phyloP scores from a whole-genome alignment of 2,329 filamentous ascomycete species.

The Aspergillus tubingensis region DNA sequence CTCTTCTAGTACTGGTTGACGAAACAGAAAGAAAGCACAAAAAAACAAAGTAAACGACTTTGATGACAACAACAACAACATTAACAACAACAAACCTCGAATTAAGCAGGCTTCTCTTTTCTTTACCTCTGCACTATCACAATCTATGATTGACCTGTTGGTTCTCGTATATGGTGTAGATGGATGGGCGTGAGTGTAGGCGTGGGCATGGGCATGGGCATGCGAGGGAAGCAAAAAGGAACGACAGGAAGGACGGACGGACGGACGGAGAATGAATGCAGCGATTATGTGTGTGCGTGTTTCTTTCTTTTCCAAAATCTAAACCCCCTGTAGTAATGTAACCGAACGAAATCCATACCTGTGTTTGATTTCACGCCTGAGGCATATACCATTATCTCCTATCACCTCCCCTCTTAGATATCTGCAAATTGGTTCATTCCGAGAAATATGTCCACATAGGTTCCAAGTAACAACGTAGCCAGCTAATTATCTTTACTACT shows the following conservation, averaged over 20 bases:
- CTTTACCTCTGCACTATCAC: not conserved
- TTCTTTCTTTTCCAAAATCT: too few species aligned
- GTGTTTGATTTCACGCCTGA: not conserved
- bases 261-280: not conserved
- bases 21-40: not conserved
- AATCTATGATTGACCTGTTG: not conserved
- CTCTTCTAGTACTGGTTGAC: not conserved
- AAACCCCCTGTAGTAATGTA: not conserved
- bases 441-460: too few species aligned
- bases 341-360: not conserved
- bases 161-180: not conserved
- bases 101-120: not conserved
- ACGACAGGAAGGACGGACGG: not conserved
- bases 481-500: too few species aligned
- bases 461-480: too few species aligned
- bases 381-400: too few species aligned
- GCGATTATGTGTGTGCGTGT: not conserved
- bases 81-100: not conserved
- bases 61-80: conserved; percentile 3
- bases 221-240: too few species aligned
- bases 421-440: too few species aligned
- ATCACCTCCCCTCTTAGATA: too few species aligned
- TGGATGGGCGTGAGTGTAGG: not conserved
- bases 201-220: not conserved
- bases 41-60: conserved; percentile 8